These are phyloP conservation scores for Tuber indicum DNA, from an alignment of 495 filamentous ascomycete genomes.

Conservation along the genomic window DNA sequence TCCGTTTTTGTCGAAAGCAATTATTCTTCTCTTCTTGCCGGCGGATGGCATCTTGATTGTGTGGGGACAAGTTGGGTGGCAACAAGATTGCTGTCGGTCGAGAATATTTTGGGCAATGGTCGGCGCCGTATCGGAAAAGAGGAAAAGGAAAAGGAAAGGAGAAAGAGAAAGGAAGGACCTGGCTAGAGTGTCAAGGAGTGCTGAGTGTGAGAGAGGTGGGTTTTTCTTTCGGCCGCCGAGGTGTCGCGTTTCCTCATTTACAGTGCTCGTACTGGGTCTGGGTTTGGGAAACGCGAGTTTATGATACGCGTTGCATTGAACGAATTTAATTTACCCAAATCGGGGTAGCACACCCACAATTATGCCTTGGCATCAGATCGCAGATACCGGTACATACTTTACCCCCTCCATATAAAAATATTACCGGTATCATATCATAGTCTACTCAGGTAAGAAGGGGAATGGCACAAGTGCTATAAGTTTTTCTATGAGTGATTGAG, in stretches of 20 bases:
- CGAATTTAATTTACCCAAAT: background rate
- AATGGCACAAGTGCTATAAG: background rate
- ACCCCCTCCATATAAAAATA: background rate
- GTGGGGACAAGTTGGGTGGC: background rate
- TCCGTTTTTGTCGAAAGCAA: constrained; percentile 27
- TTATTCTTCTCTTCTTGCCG: constrained; percentile 28
- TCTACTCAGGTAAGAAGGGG: background rate
- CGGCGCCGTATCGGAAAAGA: background rate
- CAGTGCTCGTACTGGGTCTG: background rate
- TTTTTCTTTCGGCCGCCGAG: background rate
- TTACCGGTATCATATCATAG: background rate
- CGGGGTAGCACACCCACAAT: background rate
- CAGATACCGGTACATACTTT: no score
- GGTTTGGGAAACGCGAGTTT: background rate
- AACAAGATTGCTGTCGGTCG: background rate
- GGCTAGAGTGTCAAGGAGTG: background rate
- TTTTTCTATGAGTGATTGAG: background rate
- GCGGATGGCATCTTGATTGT: constrained; percentile 18
- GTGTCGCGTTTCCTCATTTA: background rate
- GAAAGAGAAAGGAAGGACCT: background rate
- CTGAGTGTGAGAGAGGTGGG: background rate
- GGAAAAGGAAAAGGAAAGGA: background rate
- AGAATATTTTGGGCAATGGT: background rate
- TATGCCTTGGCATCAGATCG: background rate
- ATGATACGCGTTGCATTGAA: background rate